Percentiles rank a stretch among this genome's conserved stretches.
These are phyloP conservation scores for Purpureocillium takamizusanense DNA, from an alignment of 2,329 filamentous ascomycete species.

Conservation along the genomic window DNA sequence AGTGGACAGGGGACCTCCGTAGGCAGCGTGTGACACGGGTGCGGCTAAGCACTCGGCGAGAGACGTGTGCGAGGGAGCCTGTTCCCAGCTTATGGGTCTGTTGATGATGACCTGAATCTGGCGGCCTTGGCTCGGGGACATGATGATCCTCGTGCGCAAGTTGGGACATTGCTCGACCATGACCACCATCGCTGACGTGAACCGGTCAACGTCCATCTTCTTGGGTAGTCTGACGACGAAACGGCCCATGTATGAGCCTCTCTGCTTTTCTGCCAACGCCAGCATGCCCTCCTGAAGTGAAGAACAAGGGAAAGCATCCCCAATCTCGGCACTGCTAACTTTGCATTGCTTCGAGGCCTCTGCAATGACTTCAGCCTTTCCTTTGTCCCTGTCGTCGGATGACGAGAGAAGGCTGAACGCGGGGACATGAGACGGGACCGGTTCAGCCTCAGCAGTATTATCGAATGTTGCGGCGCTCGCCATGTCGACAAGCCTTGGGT, in stretches of 20 bases:
- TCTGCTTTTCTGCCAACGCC: slow-evolving; percentile 18
- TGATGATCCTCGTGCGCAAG: slow-evolving; percentile 8
- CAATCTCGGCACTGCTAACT: slow-evolving; percentile 3
- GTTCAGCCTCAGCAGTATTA: neutral
- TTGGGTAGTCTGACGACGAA: slow-evolving; percentile 11
- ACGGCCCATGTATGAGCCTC: slow-evolving; percentile 24
- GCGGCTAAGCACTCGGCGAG: neutral
- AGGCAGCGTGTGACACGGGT: neutral
- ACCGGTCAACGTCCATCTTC: slow-evolving; percentile 12
- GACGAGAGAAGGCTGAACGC: neutral
- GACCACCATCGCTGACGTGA: slow-evolving; percentile 18
- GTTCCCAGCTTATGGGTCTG: neutral
- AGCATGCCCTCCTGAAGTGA: slow-evolving; percentile 29
- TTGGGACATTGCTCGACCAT: slow-evolving; percentile 3
- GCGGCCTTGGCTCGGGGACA: neutral
- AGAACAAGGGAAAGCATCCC: slow-evolving; percentile 28
- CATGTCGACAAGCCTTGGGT: neutral
- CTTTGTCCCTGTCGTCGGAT: neutral
- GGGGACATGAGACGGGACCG: neutral
- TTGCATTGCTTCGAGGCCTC: neutral
- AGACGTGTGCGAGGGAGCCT: neutral
- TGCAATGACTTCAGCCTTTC: neutral
- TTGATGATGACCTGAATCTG: slow-evolving; percentile 6
- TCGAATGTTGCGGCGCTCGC: neutral
- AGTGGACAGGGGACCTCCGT: slow-evolving; percentile 9